These are phyloP conservation scores for Phytophthora meadii DNA, from an alignment of 352 stramenopile genomes.

Conservation along the genomic window DNA sequence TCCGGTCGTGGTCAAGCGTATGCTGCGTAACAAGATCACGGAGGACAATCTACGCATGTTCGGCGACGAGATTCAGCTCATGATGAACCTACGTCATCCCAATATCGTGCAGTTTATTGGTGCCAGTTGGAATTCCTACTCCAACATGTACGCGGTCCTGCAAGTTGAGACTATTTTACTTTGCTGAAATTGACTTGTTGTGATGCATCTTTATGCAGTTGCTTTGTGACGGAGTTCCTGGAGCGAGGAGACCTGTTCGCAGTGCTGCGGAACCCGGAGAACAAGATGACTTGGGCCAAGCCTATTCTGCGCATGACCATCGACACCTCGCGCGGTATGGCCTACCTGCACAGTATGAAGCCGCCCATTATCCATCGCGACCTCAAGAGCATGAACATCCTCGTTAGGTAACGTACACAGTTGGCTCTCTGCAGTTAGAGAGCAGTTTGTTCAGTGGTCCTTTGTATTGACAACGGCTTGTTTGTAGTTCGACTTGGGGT, in stretches of 20 bases:
- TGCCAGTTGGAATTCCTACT: conserved; percentile 92
- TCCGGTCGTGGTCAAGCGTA: conserved; percentile 88
- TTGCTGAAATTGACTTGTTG: conserved; percentile 13
- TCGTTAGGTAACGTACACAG: conserved; percentile 66
- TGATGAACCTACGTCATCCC: conserved; percentile 90
- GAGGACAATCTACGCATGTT: conserved; percentile 91
- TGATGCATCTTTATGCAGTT: conserved; percentile 48
- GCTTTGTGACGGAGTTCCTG: conserved; percentile 89
- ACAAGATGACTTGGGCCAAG: conserved; percentile 86
- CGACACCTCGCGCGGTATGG: conserved; percentile 94
- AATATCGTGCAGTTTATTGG: conserved; percentile 93
- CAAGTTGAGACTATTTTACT: background rate
- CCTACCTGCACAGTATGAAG: conserved; percentile 98
- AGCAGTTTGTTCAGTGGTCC: conserved; percentile 13
- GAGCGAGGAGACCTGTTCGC: conserved; percentile 85
- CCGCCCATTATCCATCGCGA: conserved; percentile 99
- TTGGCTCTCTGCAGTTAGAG: conserved; percentile 11
- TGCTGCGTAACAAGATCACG: conserved; percentile 91
- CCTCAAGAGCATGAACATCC: conserved; percentile 95
- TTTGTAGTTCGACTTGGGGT: conserved; percentile 75
- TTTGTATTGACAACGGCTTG: conserved; percentile 1
- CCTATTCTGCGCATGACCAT: conserved; percentile 91
- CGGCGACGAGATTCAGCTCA: conserved; percentile 90
- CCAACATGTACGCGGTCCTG: conserved; percentile 80
- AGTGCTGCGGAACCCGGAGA: conserved; percentile 81